phyloP scores from a whole-genome alignment of 371 early-diverging fungal species.

The Smittium culicis region DNA sequence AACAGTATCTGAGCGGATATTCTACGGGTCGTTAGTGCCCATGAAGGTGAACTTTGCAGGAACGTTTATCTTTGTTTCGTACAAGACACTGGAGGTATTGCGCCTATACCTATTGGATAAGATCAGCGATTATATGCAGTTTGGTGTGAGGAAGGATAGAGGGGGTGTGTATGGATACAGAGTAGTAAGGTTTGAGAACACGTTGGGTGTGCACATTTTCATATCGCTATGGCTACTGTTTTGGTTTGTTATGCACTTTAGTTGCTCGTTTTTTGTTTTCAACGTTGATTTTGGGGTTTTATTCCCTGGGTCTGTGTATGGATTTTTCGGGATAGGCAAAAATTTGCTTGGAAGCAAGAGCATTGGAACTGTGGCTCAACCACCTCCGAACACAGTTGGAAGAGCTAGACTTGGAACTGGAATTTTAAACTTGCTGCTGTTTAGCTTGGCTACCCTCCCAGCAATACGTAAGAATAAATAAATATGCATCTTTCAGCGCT shows the following conservation, averaged over 20 bases:
- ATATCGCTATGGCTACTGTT: not conserved
- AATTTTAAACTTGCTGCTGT: not conserved
- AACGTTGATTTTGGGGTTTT: not conserved
- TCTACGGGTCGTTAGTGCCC: not conserved
- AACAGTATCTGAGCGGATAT: not conserved
- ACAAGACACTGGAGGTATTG: not conserved
- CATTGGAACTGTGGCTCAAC: not conserved
- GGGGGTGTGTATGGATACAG: not conserved
- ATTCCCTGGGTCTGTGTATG: no score
- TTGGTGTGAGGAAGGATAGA: not conserved
- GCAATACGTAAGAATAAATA: not conserved
- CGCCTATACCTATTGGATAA: not conserved
- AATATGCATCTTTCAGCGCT: no score
- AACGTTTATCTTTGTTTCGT: not conserved
- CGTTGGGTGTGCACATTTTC: not conserved
- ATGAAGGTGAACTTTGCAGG: not conserved
- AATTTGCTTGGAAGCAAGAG: not conserved
- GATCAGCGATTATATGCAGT: not conserved
- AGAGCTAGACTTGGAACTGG: not conserved
- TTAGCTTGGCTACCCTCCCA: not conserved
- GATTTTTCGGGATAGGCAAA: no score
- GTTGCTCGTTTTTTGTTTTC: not conserved
- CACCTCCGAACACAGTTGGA: not conserved
- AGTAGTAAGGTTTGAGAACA: not conserved
- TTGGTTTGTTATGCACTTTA: not conserved